Base-by-base conservation (phyloP, 2,329 filamentous ascomycete species). In the Dothideomycetidae sp. region DNA sequence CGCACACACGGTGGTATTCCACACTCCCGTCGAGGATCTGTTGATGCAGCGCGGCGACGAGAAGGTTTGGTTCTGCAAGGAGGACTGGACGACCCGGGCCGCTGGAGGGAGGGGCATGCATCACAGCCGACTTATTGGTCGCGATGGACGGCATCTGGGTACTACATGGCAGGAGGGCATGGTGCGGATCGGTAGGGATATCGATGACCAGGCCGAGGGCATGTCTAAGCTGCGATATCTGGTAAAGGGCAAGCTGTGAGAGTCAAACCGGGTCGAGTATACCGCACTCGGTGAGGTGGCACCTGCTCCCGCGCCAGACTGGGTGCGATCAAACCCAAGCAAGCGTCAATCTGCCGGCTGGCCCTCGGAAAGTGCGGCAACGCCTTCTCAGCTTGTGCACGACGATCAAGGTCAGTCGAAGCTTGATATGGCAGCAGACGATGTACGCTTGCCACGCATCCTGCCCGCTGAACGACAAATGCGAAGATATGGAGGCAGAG, bases 91-190 rank as follows among this genome's bases (percentile, higher is more conserved):
- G 10, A 60, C 57, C 31, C 51, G 62, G 10, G 58, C 61, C 28
- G 60, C 53, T 3, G 57, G 57, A 33, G 67, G 66, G 26, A 53
- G 67, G 28, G 64, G 53, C 0, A 50, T 62, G 17, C 63, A 67
- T 47, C 59, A 68, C 46, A 65, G 62, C 46, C 51, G 60, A 44
- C 47, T 69, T 31, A 68, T 61, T 58, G 51, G 53, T 36, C 51
- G 55, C 3, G 46, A 46, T 13, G 65, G 65, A 1, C 49, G 48
- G 10, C 56, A 69, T 45, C 42, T 70, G 30, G 63, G 59, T 5
- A 68, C 58, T 12, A 58, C 62, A 10, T 55, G 64, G 43, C 67
- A 70, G 46, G 67, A 71, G 45, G 64, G 66, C 4, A 52, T 68
- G 54, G 48, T 68, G 10, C 40, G 55, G 29, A 41, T 52, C 17